Percentiles rank a stretch among this genome's conserved stretches.
phyloP scores from a whole-genome alignment of 192 early-diverging fungal genomes.

The Neocallimastix lanati region DNA sequence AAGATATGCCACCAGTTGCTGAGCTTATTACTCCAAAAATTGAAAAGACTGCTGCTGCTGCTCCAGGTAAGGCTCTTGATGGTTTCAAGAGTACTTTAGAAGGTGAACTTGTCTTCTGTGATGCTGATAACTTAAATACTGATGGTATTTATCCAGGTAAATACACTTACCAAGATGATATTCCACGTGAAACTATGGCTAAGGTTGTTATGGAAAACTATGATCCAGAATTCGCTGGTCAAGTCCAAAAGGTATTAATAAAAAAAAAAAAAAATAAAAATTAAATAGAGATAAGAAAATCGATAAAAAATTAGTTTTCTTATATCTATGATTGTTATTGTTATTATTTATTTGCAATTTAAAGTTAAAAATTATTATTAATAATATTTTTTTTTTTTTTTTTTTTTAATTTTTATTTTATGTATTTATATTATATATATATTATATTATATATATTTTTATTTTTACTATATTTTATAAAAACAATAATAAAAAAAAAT shows the following conservation, averaged over 20 bases:
- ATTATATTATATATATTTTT: too few relatives aligned
- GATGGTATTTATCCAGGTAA: constrained; percentile 98
- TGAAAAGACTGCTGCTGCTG: constrained; percentile 1
- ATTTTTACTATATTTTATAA: too few relatives aligned
- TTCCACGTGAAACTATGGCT: constrained; percentile 74
- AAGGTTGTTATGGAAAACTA: constrained; percentile 98
- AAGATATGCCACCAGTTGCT: background rate
- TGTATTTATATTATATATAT: too few relatives aligned
- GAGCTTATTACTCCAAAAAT: constrained; percentile 5
- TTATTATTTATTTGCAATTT: too few relatives aligned
- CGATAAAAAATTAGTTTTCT: too few relatives aligned
- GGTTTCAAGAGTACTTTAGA: constrained; percentile 58
- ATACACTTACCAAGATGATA: constrained; percentile 95
- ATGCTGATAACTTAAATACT: constrained; percentile 91
- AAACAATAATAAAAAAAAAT: too few relatives aligned
- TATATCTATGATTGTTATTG: too few relatives aligned
- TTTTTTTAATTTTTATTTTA: too few relatives aligned
- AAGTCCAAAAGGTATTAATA: constrained; percentile 28
- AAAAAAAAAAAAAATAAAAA: background rate
- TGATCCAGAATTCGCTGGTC: constrained; percentile 62
- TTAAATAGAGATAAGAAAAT: background rate
- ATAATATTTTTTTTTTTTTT: too few relatives aligned
- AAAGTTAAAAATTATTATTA: too few relatives aligned
- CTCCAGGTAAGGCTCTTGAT: constrained; percentile 15
- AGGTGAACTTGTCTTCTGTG: constrained; percentile 77